phyloP scores from a whole-genome alignment of 2,329 filamentous ascomycete species.

The Hirsutella rhossiliensis region DNA sequence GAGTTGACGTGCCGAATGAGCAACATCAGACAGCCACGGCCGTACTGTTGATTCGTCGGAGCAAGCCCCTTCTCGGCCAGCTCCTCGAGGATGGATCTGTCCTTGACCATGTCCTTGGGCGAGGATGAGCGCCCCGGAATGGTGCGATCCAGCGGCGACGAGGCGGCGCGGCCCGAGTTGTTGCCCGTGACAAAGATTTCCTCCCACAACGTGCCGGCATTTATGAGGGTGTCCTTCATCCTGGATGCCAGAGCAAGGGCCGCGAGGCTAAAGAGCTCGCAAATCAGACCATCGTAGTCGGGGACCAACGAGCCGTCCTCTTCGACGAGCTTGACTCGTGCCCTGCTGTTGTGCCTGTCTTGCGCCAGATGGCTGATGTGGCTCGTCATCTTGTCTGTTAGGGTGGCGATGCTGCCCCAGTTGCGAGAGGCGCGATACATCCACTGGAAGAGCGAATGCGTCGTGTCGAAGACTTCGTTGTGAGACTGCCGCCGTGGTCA shows the following conservation, averaged over 20 bases:
- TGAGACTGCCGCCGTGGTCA: conserved; percentile 5
- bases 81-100: conserved; percentile 16
- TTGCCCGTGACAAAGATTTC: conserved; percentile 58
- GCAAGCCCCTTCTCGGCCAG: conserved; percentile 28
- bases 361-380: conserved; percentile 48
- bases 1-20: conserved; percentile 53
- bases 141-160: not conserved
- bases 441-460: conserved; percentile 77
- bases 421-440: conserved; percentile 71
- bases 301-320: conserved; percentile 47
- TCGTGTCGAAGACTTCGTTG: conserved; percentile 58
- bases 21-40: conserved; percentile 70
- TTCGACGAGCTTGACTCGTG: conserved; percentile 32
- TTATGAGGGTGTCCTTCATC: conserved; percentile 48
- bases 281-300: conserved; percentile 65
- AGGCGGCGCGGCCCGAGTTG: not conserved
- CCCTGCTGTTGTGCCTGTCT: conserved; percentile 22
- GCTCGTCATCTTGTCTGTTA: conserved; percentile 60
- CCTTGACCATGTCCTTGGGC: conserved; percentile 2
- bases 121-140: not conserved
- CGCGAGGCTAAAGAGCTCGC: conserved; percentile 73
- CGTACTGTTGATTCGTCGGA: conserved; percentile 27
- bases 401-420: conserved; percentile 56
- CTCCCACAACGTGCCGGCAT: conserved; percentile 61
- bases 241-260: conserved; percentile 59